Base-by-base conservation (phyloP, 2,329 filamentous ascomycete genomes). In the Fusarium lateritium region DNA sequence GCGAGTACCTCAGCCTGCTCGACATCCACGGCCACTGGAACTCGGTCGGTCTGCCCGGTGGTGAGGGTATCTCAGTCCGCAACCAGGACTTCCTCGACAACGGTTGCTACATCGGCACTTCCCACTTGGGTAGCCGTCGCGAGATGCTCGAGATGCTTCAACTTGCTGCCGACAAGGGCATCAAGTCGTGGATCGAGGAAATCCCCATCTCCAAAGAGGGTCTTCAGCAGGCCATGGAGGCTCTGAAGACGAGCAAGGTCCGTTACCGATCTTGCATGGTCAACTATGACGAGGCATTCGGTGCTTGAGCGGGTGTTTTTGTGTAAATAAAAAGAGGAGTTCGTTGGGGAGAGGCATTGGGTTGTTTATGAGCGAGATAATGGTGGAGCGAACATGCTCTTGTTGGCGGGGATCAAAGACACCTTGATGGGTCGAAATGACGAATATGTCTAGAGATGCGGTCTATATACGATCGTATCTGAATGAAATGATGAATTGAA, bases 1-100 rank as follows among this genome's bases (percentile, higher is more conserved):
- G 81, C 53, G 86, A 90, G 68, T 97, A 96, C 83, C 88, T 97
- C 75, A 88, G 87, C 65, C 87, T 94, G 74, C 86, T 97, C 77
- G 94, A 95, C 80, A 90, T 95, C 59, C 92, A 94, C 81, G 92
- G 91, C 61, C 87, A 86, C 76, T 96, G 92, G 88, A 88, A 95
- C 78, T 92, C 87, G 74, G 92, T 95, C 55, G 93, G 92, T 42
- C 84, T 96, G 75, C 93, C 93, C 5, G 92, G 94, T 77, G 91
- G 93, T 65, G 89, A 91, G 44, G 88, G 93, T 13, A 88, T 92
- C 59, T 81, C 84, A 56, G 85, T 96, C 70, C 89, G 88, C 81
- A 90, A 92, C 51, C 91, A 94, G 83, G 88, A 89, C 76, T 91
- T 97, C 75, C 85, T 93, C 62, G 80, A 80, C 69, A 97, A 95